These are phyloP conservation scores for Limtongozyma cylindracea DNA, from an alignment of 805 yeast species.

Conservation along the genomic window DNA sequence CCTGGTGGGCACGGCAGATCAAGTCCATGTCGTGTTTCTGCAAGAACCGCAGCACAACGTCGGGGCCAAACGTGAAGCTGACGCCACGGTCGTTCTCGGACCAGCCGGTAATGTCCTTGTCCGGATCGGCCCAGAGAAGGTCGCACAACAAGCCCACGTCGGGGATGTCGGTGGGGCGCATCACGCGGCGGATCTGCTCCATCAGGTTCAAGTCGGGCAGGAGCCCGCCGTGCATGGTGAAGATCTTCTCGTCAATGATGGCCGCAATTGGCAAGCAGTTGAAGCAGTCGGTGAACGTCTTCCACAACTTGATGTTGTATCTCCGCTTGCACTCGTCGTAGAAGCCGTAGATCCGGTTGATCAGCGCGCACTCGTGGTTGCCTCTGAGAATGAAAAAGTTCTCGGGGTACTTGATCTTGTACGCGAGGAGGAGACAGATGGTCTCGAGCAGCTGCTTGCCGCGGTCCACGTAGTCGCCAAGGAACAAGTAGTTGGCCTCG, in stretches of 20 bases:
- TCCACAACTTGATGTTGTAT: conserved; percentile 95
- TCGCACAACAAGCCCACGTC: conserved; percentile 94
- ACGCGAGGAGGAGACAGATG: conserved; percentile 78
- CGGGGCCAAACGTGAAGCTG: conserved; percentile 98
- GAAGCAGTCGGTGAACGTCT: conserved; percentile 95
- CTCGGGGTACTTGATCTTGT: conserved; percentile 95
- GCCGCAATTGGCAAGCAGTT: conserved; percentile 98
- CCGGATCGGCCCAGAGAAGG: conserved; percentile 95
- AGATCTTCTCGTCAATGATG: conserved; percentile 90
- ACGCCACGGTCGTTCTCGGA: conserved; percentile 98
- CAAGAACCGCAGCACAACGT: conserved; percentile 84
- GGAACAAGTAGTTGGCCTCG: conserved; percentile 83
- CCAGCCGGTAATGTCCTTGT: conserved; percentile 96
- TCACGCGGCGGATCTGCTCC: conserved; percentile 97
- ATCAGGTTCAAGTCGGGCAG: conserved; percentile 92
- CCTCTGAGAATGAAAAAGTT: conserved; percentile 93
- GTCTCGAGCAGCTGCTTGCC: conserved; percentile 96
- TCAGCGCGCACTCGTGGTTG: conserved; percentile 95
- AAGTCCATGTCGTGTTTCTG: conserved; percentile 97
- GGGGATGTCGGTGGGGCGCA: conserved; percentile 98
- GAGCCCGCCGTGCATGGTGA: conserved; percentile 97
- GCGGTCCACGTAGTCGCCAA: conserved; percentile 97
- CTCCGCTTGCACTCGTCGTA: conserved; percentile 98
- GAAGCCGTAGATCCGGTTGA: conserved; percentile 93
- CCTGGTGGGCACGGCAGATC: conserved; percentile 97